Evolutionary conservation across 2,329 filamentous ascomycete genomes (phyloP).

Genomic region (Canariomyces notabilis): DNA sequence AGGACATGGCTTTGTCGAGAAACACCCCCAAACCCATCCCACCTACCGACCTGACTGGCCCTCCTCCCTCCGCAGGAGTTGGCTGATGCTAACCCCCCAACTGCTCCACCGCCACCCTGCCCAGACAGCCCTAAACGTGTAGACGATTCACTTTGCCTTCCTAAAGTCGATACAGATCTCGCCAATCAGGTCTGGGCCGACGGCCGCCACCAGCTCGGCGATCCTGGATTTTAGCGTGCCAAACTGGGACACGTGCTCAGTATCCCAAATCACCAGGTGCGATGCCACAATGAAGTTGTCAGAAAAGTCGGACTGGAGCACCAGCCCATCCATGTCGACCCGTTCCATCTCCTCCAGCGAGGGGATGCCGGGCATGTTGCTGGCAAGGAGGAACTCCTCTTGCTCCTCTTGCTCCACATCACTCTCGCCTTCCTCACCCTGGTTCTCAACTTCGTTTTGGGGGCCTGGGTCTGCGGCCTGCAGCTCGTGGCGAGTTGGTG

Average conservation of each 20-base stretch:
- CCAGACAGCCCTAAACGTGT: no score
- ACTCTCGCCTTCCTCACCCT: slow-evolving; percentile 21
- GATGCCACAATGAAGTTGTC: slow-evolving; percentile 38
- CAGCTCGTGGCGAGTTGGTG: not conserved
- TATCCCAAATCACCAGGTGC: slow-evolving; percentile 57
- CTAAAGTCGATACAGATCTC: slow-evolving; percentile 56
- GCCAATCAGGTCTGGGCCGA: slow-evolving; percentile 56
- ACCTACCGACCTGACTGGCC: no score
- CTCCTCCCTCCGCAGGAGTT: no score
- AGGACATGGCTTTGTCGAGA: no score
- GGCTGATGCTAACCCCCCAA: no score
- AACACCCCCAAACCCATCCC: no score
- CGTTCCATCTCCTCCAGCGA: slow-evolving; percentile 47
- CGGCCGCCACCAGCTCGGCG: slow-evolving; percentile 61
- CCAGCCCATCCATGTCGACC: slow-evolving; percentile 55
- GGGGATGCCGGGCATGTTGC: slow-evolving; percentile 64
- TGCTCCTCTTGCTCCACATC: slow-evolving; percentile 24
- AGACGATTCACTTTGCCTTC: not conserved
- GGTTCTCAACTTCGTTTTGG: slow-evolving; percentile 8
- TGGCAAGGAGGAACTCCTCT: slow-evolving; percentile 46
- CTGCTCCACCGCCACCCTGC: not conserved
- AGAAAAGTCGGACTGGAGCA: slow-evolving; percentile 43
- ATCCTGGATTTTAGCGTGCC: slow-evolving; percentile 56
- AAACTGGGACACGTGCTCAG: slow-evolving; percentile 44
- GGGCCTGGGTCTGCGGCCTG: slow-evolving; percentile 8